These are phyloP conservation scores for Salix purpurea DNA, from an alignment of 345 rosid species.

Conservation along the genomic window DNA sequence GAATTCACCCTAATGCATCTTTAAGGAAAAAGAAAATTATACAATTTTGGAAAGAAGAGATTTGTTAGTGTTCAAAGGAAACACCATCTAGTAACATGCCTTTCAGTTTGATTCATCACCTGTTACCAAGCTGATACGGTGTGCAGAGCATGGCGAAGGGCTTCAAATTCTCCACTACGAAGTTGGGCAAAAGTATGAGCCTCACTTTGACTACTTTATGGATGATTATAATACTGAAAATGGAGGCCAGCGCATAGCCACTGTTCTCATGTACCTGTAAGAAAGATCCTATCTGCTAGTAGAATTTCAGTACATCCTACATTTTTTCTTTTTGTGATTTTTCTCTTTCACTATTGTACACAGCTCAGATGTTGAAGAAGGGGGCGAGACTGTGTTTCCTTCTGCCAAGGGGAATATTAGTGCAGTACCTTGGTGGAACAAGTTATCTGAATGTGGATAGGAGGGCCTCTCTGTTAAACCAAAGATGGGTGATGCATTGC, in stretches of 20 bases:
- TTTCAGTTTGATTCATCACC: neutral
- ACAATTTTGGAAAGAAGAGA: neutral
- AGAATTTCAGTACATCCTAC: neutral
- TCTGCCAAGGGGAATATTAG: constrained; percentile 75
- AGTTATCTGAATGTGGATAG: constrained; percentile 84
- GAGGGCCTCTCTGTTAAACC: constrained; percentile 83
- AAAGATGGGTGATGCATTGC: constrained; percentile 93
- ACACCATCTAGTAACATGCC: neutral
- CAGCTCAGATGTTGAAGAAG: constrained; percentile 98
- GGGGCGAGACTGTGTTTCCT: constrained; percentile 96
- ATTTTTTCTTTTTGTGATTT: constrained; percentile 7
- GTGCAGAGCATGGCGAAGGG: constrained; percentile 90
- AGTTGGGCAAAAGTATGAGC: constrained; percentile 90
- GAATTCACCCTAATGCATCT: neutral
- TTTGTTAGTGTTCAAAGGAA: neutral
- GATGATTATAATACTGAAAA: constrained; percentile 82
- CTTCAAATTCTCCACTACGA: constrained; percentile 93
- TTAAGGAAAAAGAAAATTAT: neutral
- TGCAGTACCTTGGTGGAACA: constrained; percentile 86
- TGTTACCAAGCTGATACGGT: constrained; percentile 8
- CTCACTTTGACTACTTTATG: constrained; percentile 85
- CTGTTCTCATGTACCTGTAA: constrained; percentile 95
- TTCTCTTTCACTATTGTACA: constrained; percentile 16
- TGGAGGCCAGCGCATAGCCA: constrained; percentile 96
- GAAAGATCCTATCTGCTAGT: constrained; percentile 22